Percentiles rank a stretch among this genome's conserved stretches.
phyloP scores from a whole-genome alignment of 192 early-diverging fungal species.

The Podila verticillata region DNA sequence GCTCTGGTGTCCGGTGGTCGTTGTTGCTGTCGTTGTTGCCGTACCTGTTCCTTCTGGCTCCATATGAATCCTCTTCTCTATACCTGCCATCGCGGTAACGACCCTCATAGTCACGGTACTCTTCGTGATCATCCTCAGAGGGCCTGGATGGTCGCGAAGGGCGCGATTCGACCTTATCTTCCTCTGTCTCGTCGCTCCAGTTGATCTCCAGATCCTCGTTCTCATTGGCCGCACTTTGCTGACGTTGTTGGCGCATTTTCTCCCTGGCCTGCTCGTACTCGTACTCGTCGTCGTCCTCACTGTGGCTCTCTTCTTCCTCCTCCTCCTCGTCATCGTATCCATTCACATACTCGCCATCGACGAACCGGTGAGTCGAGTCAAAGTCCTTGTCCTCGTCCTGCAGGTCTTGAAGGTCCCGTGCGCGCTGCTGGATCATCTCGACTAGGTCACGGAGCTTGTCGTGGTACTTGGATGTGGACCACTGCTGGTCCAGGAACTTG shows the following conservation, averaged over 20 bases:
- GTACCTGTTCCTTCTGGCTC: background rate
- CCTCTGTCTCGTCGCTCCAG: slow-evolving; percentile 19
- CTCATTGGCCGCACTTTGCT: background rate
- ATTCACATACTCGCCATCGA: slow-evolving; percentile 5
- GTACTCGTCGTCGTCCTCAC: slow-evolving; percentile 22
- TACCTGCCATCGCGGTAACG: background rate
- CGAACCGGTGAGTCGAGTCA: background rate
- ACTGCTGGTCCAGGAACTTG: slow-evolving; percentile 21
- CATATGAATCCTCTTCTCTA: background rate
- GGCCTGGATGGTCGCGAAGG: too few relatives aligned
- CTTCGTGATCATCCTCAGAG: background rate
- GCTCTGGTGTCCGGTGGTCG: background rate
- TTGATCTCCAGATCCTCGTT: background rate
- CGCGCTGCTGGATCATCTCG: slow-evolving; percentile 17
- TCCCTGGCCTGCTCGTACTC: slow-evolving; percentile 15
- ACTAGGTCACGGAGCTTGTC: slow-evolving; percentile 21
- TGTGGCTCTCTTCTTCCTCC: background rate
- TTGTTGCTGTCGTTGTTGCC: background rate
- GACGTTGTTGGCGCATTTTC: slow-evolving; percentile 3
- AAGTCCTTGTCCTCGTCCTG: slow-evolving; percentile 17
- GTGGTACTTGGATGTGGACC: slow-evolving; percentile 34
- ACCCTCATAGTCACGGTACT: background rate
- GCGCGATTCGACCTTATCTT: background rate
- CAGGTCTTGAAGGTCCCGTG: slow-evolving; percentile 22
- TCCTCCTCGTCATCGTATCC: background rate